These are phyloP conservation scores for Tetrahymena malaccensis DNA, from an alignment of 73 alveolate genomes.

Conservation along the genomic window DNA sequence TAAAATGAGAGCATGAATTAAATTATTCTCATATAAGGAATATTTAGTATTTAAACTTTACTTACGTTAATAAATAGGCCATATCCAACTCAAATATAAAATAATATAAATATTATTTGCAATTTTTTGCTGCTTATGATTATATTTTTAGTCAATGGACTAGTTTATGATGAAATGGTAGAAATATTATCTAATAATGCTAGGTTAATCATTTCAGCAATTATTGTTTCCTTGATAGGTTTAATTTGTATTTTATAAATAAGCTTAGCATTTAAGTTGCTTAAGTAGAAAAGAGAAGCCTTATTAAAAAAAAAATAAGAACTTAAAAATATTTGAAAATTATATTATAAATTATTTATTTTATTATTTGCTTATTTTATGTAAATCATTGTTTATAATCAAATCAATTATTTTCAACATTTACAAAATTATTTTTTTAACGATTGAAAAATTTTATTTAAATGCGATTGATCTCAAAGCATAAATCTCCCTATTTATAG, in stretches of 20 bases:
- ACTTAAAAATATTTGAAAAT: neutral
- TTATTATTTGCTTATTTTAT: too few species aligned
- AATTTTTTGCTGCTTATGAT: neutral
- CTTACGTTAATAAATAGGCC: neutral
- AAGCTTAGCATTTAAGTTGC: neutral
- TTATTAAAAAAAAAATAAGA: too few species aligned
- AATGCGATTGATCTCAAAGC: too few species aligned
- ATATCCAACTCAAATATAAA: neutral
- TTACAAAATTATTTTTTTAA: too few species aligned
- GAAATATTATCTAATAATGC: neutral
- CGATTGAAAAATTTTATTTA: too few species aligned
- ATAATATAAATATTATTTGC: neutral
- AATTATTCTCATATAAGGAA: neutral
- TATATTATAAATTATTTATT: too few species aligned
- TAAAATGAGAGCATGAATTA: neutral
- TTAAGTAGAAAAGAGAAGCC: neutral
- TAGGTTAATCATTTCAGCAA: neutral
- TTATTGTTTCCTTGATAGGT: neutral
- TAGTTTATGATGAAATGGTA: neutral
- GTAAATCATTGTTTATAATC: too few species aligned
- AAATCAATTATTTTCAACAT: too few species aligned
- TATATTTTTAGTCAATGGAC: neutral
- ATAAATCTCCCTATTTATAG: too few species aligned
- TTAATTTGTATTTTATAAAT: too few species aligned
- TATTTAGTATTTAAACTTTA: neutral